Conservation (phyloP, 2,329 filamentous ascomycete species). For the Sporothrix pallida region DNA sequence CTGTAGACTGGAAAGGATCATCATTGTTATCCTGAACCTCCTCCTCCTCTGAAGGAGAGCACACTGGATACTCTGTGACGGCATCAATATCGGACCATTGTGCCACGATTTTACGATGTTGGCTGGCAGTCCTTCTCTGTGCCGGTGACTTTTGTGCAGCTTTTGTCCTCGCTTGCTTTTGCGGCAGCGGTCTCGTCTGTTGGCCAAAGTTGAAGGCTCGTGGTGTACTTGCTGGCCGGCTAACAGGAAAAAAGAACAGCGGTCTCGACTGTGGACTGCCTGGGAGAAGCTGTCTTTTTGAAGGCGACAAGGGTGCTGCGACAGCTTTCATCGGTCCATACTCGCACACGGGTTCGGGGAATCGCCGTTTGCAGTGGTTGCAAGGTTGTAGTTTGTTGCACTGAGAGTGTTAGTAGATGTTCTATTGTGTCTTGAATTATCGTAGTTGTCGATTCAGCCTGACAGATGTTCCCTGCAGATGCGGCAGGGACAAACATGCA, state of each 20-base stretch:
- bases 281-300: background rate
- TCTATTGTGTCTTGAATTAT: background rate
- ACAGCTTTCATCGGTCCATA: constrained; percentile 41
- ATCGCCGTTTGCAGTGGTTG: constrained; percentile 55
- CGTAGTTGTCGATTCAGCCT: background rate
- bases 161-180: background rate
- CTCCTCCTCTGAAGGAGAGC: background rate
- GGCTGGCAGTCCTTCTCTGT: background rate
- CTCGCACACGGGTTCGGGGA: constrained; percentile 54
- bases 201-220: constrained; percentile 28
- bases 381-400: constrained; percentile 57
- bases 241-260: constrained; percentile 25
- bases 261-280: constrained; percentile 2
- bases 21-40: background rate
- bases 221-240: constrained; percentile 28
- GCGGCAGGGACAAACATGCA: background rate
- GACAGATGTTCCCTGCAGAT: background rate
- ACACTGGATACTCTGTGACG: background rate
- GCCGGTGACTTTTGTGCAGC: background rate
- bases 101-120: background rate
- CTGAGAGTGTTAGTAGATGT: background rate
- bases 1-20: background rate
- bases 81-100: background rate
- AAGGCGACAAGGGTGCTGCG: background rate
- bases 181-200: constrained; percentile 4